Base-by-base conservation (phyloP, 305 asterid genomes). In the Coffea humblotiana region DNA sequence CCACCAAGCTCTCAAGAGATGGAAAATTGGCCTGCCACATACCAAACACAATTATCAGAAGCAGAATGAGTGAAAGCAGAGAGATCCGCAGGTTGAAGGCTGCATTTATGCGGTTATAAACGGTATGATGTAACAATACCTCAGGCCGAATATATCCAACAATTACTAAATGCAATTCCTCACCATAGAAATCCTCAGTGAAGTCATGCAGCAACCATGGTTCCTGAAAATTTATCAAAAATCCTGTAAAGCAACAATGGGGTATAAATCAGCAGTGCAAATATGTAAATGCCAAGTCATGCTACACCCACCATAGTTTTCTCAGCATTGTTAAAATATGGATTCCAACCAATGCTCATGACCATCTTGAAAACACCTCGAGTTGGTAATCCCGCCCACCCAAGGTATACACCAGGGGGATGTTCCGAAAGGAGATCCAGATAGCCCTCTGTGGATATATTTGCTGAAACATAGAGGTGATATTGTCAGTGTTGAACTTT, bases 331-430 rank as follows among this genome's bases (percentile, higher is more conserved):
- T 92, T 84, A 83, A 96, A 96, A 82, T 90, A 94, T 71, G 97
- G 99, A 79, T 96, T 94, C 98, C 98, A 94, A 71, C 98, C 98
- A 45, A 96, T 83, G 91, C 98, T 96, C 99, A 90, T 90, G 63
- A 92, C 99, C 97, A 93, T 93, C 88, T 92, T 93, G 89, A 88
- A 93, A 86, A 91, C 87, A 76, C 97, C 97, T 61, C 85, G 88
- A 48, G 58, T 82, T 64, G 86, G 84, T 86, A 95, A 86, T 76
- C 93, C 86, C 18, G 99, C 99, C 99, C 98, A 93, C 13, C 99
- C 99, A 74, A 92, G 91, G 85, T 93, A 95, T 27, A 95, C 98
- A 63, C 98, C 99, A 0, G 94, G 88, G 58, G 98, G 97, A 82
- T 91, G 93, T 85, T 96, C 97, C 6, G 91, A 83, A 61, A 95